Conservation (phyloP, 768 basidiomycete genomes). For the Cystofilobasidium ferigula region DNA sequence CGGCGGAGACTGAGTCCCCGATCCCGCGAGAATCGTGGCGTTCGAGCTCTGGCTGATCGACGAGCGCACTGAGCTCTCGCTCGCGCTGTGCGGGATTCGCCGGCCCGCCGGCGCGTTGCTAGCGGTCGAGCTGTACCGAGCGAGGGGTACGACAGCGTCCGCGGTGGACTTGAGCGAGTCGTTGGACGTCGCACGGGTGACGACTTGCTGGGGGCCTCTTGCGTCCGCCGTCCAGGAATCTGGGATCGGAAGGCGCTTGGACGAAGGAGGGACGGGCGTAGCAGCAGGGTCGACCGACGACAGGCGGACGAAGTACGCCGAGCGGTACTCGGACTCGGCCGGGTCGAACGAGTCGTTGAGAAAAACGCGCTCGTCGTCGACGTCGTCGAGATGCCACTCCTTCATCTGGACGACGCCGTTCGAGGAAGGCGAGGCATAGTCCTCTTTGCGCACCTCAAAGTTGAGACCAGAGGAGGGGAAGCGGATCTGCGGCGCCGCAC, state of each 20-base stretch:
- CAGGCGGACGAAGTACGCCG: constrained; percentile 6
- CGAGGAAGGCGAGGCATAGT: constrained; percentile 27
- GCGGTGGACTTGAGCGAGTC: neutral
- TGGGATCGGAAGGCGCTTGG: neutral
- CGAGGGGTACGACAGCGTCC: neutral
- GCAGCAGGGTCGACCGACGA: neutral
- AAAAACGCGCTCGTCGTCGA: constrained; percentile 29
- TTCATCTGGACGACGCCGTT: constrained; percentile 29
- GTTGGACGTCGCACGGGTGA: constrained; percentile 1
- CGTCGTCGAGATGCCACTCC: constrained; percentile 32
- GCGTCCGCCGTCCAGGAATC: constrained; percentile 5
- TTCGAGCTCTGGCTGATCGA: constrained; percentile 17
- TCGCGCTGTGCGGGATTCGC: constrained; percentile 7
- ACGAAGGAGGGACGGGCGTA: neutral
- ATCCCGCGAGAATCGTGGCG: constrained; percentile 29
- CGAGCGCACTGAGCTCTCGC: constrained; percentile 9
- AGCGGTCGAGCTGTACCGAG: neutral
- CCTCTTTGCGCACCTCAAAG: neutral
- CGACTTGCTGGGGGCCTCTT: neutral
- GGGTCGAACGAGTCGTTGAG: constrained; percentile 32
- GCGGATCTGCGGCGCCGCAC: constrained; percentile 57
- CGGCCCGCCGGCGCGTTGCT: neutral
- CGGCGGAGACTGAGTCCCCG: constrained; percentile 35
- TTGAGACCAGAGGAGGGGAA: constrained; percentile 52
- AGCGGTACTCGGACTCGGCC: constrained; percentile 9